phyloP scores from a whole-genome alignment of 2,329 filamentous ascomycete species.

The Penicillium sp. region DNA sequence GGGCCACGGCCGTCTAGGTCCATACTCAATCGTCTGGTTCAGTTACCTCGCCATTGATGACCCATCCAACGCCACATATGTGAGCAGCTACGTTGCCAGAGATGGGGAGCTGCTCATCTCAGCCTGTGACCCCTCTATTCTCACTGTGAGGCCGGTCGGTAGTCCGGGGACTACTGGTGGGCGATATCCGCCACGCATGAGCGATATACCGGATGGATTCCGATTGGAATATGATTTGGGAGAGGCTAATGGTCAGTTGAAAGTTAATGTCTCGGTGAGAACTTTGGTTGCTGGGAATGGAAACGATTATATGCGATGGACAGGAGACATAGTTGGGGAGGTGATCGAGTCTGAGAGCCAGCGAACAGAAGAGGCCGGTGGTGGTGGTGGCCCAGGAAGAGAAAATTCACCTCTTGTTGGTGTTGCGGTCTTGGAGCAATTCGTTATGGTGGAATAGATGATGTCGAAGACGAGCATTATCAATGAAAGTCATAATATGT shows the following conservation, averaged over 20 bases:
- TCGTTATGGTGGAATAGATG: slow-evolving; percentile 11
- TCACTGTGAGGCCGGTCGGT: slow-evolving; percentile 13
- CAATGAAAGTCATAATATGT: neutral
- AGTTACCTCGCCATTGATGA: slow-evolving; percentile 21
- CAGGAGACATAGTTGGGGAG: slow-evolving; percentile 14
- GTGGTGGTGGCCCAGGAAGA: neutral
- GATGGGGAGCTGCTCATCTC: slow-evolving; percentile 23
- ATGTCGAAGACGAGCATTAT: neutral
- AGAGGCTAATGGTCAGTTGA: slow-evolving; percentile 6
- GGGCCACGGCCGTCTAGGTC: slow-evolving; percentile 39
- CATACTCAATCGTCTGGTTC: slow-evolving; percentile 42
- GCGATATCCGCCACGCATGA: slow-evolving; percentile 16
- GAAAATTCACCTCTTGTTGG: slow-evolving; percentile 5
- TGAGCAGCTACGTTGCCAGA: slow-evolving; percentile 26
- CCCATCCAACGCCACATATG: slow-evolving; percentile 21
- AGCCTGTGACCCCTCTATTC: slow-evolving; percentile 16
- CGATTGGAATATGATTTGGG: slow-evolving; percentile 11
- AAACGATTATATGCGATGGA: slow-evolving; percentile 20
- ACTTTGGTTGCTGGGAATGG: slow-evolving; percentile 11
- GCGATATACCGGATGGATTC: slow-evolving; percentile 15
- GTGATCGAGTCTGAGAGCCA: slow-evolving; percentile 1
- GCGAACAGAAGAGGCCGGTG: neutral
- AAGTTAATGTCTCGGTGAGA: slow-evolving; percentile 10
- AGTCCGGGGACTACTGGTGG: slow-evolving; percentile 1
- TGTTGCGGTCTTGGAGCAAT: slow-evolving; percentile 22